phyloP scores from a whole-genome alignment of 257 asterid species.

The Fraxinus cuspidata region DNA sequence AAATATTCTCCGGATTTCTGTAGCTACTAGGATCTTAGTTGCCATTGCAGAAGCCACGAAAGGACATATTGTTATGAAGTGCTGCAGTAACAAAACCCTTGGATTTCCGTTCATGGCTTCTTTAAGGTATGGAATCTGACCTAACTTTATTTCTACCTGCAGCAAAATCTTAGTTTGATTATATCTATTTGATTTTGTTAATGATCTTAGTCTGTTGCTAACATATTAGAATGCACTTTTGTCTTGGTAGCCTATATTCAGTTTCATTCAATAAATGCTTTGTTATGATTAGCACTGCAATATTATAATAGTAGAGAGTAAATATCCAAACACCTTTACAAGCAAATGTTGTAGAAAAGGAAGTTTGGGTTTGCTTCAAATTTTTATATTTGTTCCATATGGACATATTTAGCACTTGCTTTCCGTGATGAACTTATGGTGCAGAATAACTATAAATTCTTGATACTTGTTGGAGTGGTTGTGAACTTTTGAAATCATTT shows the following conservation, averaged over 20 bases:
- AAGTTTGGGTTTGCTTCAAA: not conserved
- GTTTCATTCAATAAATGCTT: not conserved
- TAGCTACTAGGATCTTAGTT: slow-evolving; percentile 18
- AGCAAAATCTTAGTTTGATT: not conserved
- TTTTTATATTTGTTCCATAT: not conserved
- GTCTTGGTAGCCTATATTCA: not conserved
- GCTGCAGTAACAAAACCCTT: not conserved
- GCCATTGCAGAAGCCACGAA: not conserved
- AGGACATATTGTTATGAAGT: slow-evolving; percentile 6
- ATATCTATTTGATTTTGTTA: not conserved
- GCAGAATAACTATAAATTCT: slow-evolving; percentile 8
- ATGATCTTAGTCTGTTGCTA: not conserved
- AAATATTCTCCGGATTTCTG: not conserved
- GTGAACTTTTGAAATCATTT: slow-evolving; percentile 7
- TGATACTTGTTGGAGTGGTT: not conserved
- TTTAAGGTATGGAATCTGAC: slow-evolving; percentile 20
- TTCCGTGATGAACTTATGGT: slow-evolving; percentile 5
- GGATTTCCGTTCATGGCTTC: slow-evolving; percentile 14
- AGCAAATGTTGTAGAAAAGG: not conserved
- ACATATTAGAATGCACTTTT: not conserved
- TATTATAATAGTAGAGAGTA: not conserved
- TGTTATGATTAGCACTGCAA: not conserved
- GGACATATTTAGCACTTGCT: slow-evolving; percentile 1
- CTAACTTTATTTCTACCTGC: slow-evolving; percentile 5
- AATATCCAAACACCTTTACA: not conserved